Conservation (phyloP, 495 filamentous ascomycete species). For the Penicillium riverlandense region DNA sequence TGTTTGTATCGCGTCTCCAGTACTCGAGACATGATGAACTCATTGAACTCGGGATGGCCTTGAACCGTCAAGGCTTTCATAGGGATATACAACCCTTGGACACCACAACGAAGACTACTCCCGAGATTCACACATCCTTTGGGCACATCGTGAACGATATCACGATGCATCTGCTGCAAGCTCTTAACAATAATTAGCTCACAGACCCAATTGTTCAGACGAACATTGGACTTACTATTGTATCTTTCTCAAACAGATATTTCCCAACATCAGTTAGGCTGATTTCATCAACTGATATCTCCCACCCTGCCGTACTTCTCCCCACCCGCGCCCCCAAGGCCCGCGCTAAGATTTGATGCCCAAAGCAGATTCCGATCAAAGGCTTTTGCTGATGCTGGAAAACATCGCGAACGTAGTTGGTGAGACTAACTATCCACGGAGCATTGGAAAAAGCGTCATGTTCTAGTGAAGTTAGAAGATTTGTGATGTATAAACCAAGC, state of each 20-base stretch:
- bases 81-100: constrained; percentile 71
- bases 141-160: constrained; percentile 61
- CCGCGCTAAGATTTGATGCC: constrained; percentile 82
- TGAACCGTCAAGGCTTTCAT: constrained; percentile 63
- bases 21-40: constrained; percentile 61
- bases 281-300: constrained; percentile 61
- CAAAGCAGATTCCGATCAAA: constrained; percentile 79
- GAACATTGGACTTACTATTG: constrained; percentile 46
- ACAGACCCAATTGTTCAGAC: neutral
- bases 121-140: constrained; percentile 56
- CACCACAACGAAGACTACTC: constrained; percentile 51
- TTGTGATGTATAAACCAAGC: neutral
- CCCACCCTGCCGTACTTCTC: constrained; percentile 63
- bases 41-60: constrained; percentile 82
- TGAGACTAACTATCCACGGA: constrained; percentile 65
- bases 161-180: constrained; percentile 84
- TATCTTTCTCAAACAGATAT: constrained; percentile 58
- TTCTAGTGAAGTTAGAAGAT: constrained; percentile 19
- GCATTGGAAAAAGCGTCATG: constrained; percentile 54
- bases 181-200: constrained; percentile 30
- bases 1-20: constrained; percentile 49
- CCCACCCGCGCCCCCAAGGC: constrained; percentile 63
- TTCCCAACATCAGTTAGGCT: constrained; percentile 59
- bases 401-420: constrained; percentile 51
- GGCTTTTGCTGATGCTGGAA: constrained; percentile 48